Evolutionary conservation across 331 rosid species (phyloP).

Genomic region (Cucumis variabilis): DNA sequence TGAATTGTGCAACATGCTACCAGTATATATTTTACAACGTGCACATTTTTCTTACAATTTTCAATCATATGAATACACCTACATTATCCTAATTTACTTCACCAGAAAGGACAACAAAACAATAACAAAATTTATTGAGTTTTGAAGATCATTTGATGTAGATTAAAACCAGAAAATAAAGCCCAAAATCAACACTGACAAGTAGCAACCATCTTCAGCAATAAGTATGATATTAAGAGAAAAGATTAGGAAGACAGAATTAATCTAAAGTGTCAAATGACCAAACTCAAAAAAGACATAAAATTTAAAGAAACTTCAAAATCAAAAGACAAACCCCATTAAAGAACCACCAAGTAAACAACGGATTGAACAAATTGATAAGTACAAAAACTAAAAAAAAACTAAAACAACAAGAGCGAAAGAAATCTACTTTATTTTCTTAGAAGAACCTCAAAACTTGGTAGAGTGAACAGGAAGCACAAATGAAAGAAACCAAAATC

Average conservation of each 20-base stretch:
- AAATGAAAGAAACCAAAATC: conserved; percentile 9
- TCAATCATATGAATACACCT: no score
- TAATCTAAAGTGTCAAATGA: background rate
- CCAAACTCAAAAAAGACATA: background rate
- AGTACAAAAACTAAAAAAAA: background rate
- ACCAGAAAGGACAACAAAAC: background rate
- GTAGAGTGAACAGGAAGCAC: conserved; percentile 30
- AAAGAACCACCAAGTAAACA: background rate
- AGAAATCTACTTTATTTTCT: conserved; percentile 16
- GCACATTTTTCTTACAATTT: no score
- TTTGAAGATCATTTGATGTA: conserved; percentile 54
- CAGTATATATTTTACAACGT: no score
- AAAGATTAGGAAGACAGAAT: background rate
- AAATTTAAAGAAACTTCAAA: conserved; percentile 17
- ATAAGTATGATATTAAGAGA: background rate
- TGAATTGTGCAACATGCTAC: no score
- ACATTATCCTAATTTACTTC: no score
- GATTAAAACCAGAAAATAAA: conserved; percentile 37
- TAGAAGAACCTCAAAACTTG: conserved; percentile 32
- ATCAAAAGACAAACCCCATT: conserved; percentile 8
- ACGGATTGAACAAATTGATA: background rate
- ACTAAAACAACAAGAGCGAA: background rate
- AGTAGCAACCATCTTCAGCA: background rate
- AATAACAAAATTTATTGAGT: background rate
- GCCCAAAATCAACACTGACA: conserved; percentile 29